phyloP scores from a whole-genome alignment of 768 basidiomycete species.

The Suillus lakei region DNA sequence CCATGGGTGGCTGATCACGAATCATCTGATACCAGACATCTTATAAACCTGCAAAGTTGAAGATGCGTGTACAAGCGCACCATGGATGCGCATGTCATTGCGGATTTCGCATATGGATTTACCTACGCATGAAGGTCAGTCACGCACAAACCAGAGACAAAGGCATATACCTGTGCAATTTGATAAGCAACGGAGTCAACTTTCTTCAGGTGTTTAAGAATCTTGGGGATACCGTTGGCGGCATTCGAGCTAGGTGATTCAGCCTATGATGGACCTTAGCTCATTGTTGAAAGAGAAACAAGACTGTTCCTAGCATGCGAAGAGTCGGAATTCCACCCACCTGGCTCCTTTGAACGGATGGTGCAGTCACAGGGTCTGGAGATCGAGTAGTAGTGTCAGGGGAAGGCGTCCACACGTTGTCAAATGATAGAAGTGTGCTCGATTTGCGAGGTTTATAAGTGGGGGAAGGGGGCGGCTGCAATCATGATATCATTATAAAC shows the following conservation, averaged over 20 bases:
- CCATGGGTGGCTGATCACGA: neutral
- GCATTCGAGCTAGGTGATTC: neutral
- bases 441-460: too few species aligned
- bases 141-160: neutral
- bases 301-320: neutral
- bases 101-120: neutral
- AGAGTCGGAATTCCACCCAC: too few species aligned
- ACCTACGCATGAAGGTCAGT: neutral
- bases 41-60: neutral
- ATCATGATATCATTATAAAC: too few species aligned
- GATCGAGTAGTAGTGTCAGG: too few species aligned
- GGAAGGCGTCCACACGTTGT: too few species aligned
- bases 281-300: neutral
- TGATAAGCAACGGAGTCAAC: neutral
- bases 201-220: too few species aligned
- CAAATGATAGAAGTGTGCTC: too few species aligned
- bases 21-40: neutral
- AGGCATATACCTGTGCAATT: neutral
- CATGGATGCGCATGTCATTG: neutral
- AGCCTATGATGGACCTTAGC: neutral
- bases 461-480: too few species aligned
- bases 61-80: neutral
- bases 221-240: neutral
- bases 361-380: too few species aligned
- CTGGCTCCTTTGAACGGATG: too few species aligned